Evolutionary conservation across 352 stramenopile genomes (phyloP), one percentile per base, ranked within the genome.

Genomic region (Pythium volutum): DNA sequence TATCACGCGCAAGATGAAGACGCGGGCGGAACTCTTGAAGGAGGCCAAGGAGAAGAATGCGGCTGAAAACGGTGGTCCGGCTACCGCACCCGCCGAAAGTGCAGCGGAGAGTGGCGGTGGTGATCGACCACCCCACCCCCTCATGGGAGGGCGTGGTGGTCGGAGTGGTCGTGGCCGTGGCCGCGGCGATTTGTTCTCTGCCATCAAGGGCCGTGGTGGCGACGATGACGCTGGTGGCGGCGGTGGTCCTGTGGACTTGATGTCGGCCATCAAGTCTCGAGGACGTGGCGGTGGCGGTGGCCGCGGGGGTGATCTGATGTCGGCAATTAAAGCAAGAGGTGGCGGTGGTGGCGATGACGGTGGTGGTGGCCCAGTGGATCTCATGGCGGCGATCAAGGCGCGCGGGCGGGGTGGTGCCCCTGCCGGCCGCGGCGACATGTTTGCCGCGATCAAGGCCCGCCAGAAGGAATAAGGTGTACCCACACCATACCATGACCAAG

Each of bases 21-120:
- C 73, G 11, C 74, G 86, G 43, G 71, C 62, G 2, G 82, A 93
- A 18, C 85, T 95, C 47, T 67, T 92, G 63, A 95, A 95, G 67
- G 84, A 95, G 52, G 81, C 84, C 3, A 95, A 95, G 73, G 86
- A 95, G 42, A 90, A 92, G 67, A 89, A 92, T 54, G 80, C 74
- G n/a, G 70, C 70, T 46, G 82, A 84, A 38, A 57, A 52, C 48
- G 61, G 73, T 38, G 77, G 70, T 27, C 62, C 64, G 39, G 57
- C 70, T 65, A 42, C 57, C 16, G 22, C 55, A 20, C 68, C 57
- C 36, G 66, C 45, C 1, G 64, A 64, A 25, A 53, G 7, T 11
- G 45, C 45, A 4, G 62, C 36, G 12, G 36, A 43, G 12, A 43
- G 59, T 48, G 73, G 66, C n/a, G 72, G 26, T 22, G 66, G 59